phyloP scores from a whole-genome alignment of 2,329 filamentous ascomycete genomes.

The Eutypella sp. region DNA sequence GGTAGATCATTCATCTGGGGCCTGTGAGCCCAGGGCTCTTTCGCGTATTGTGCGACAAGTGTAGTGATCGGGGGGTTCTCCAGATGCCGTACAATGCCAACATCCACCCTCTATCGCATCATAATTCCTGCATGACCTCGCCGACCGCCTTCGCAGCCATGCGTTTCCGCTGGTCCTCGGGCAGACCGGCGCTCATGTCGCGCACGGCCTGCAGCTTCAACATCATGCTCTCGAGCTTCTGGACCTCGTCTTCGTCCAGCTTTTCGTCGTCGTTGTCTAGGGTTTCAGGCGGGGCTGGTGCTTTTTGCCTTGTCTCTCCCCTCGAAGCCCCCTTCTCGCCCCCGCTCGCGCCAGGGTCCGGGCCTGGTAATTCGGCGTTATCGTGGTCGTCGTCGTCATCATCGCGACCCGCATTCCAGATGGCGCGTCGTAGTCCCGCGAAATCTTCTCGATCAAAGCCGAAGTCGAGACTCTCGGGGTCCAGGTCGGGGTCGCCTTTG shows the following conservation, averaged over 20 bases:
- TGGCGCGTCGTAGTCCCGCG: constrained; percentile 45
- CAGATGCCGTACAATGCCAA: neutral
- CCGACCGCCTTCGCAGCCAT: constrained; percentile 57
- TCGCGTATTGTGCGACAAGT: too few relatives aligned
- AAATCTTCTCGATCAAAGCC: constrained; percentile 50
- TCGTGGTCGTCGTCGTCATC: constrained; percentile 12
- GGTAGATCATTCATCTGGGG: neutral
- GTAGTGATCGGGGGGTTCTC: neutral
- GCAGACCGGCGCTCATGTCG: constrained; percentile 55
- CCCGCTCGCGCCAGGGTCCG: constrained; percentile 12
- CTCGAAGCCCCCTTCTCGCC: constrained; percentile 8
- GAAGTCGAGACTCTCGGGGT: constrained; percentile 46
- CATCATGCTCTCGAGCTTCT: constrained; percentile 60
- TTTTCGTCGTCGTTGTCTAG: constrained; percentile 29
- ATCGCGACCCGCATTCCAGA: constrained; percentile 37
- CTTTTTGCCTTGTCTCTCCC: neutral
- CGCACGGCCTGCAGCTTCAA: constrained; percentile 56
- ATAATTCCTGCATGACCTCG: constrained; percentile 60
- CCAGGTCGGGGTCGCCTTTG: constrained; percentile 23
- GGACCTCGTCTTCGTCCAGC: constrained; percentile 46
- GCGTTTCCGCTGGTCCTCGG: constrained; percentile 55
- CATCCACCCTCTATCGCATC: too few relatives aligned
- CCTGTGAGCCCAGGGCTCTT: too few relatives aligned
- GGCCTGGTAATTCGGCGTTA: constrained; percentile 3
- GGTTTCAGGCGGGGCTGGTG: constrained; percentile 10